A percentile compares a stretch with the other conserved stretches of the same genome.
Evolutionary conservation across 306 rosid genomes (phyloP).

Genomic region (Prunus mira): DNA sequence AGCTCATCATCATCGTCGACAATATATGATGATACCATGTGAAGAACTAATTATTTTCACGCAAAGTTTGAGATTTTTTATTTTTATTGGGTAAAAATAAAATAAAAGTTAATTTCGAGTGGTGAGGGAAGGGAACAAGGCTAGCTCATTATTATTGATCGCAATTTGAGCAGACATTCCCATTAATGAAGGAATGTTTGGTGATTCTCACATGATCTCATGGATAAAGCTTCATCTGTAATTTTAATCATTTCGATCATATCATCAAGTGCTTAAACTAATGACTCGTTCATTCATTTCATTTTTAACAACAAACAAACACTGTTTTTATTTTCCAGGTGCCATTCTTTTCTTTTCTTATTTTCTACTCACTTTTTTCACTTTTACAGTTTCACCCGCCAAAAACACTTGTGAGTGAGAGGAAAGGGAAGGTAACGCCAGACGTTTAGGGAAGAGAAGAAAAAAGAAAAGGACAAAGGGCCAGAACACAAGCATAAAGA

Average conservation of each 20-base stretch:
- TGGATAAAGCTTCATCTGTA: background rate
- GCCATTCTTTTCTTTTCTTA: background rate
- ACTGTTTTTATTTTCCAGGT: background rate
- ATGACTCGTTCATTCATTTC: background rate
- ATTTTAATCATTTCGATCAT: background rate
- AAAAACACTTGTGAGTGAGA: background rate
- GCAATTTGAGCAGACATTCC: background rate
- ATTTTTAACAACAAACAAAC: no score
- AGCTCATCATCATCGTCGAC: background rate
- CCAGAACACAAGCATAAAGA: background rate
- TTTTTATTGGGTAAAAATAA: no score
- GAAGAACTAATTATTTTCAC: conserved; percentile 3
- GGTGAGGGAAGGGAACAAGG: no score
- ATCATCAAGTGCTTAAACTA: background rate
- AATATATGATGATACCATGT: background rate
- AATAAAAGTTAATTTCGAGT: no score
- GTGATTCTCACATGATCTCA: background rate
- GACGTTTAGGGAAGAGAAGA: background rate
- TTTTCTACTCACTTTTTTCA: background rate
- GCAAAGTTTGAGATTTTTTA: background rate
- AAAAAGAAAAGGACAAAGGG: background rate
- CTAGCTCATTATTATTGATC: background rate
- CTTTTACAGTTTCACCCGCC: background rate
- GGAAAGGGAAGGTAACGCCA: background rate
- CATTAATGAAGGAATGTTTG: background rate